These are phyloP conservation scores for Coleophoma cylindrospora DNA, from an alignment of 2,329 filamentous ascomycete genomes.

Conservation along the genomic window DNA sequence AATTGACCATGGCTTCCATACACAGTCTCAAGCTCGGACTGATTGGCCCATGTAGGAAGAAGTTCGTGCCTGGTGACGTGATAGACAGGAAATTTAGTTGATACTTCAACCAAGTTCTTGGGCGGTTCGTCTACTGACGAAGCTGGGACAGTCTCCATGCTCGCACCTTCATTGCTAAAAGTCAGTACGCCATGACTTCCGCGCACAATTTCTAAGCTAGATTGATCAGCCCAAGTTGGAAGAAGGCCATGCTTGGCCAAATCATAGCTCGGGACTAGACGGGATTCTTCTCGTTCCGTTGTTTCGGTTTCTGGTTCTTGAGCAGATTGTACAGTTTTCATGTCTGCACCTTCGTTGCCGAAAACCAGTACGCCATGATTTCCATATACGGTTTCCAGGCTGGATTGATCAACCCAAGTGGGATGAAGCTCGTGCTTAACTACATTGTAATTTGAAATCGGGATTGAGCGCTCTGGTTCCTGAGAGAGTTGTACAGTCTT, in stretches of 20 bases:
- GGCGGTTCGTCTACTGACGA: background rate
- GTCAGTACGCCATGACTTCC: slow-evolving; percentile 1
- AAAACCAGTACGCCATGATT: slow-evolving; percentile 4
- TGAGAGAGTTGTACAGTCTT: background rate
- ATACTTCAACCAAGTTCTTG: too few relatives aligned
- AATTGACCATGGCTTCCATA: background rate
- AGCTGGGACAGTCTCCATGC: background rate
- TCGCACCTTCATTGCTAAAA: background rate
- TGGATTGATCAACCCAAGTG: slow-evolving; percentile 3
- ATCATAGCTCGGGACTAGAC: background rate
- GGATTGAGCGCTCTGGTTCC: too few relatives aligned
- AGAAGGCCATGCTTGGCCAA: background rate
- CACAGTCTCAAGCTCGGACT: background rate
- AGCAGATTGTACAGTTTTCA: background rate
- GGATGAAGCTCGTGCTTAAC: slow-evolving; percentile 1
- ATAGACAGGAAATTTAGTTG: too few relatives aligned
- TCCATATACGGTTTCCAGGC: background rate
- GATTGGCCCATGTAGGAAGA: background rate
- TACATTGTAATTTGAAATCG: background rate
- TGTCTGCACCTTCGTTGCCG: slow-evolving; percentile 1
- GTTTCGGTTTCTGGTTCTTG: background rate
- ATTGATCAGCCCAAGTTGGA: slow-evolving; percentile 4
- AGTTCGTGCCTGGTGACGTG: background rate
- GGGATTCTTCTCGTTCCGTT: background rate
- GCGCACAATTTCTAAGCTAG: background rate